Evolutionary conservation across 164 flowering plant genomes (phyloP).

Genomic region (Aristolochia contorta): DNA sequence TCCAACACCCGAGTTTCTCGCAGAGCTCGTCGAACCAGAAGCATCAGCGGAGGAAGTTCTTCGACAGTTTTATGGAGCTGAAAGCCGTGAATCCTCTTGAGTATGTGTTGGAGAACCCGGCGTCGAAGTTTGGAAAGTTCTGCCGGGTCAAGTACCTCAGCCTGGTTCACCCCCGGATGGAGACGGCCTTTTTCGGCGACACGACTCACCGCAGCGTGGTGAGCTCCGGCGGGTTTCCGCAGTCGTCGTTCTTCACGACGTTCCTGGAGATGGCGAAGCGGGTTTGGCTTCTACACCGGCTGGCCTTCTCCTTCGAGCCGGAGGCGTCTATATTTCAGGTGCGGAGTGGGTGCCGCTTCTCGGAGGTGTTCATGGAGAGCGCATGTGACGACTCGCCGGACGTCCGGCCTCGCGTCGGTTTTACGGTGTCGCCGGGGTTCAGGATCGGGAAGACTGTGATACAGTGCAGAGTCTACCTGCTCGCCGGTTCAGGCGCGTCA

Average conservation of each 20-base stretch:
- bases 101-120: constrained; percentile 29
- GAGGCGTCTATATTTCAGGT: constrained; percentile 54
- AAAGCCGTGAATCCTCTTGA: constrained; percentile 29
- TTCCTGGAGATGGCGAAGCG: constrained; percentile 70
- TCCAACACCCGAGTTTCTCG: constrained; percentile 35
- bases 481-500: constrained; percentile 15
- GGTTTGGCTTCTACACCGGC: constrained; percentile 56
- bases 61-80: constrained; percentile 39
- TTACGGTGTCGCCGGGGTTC: constrained; percentile 84
- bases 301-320: constrained; percentile 45
- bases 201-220: constrained; percentile 50
- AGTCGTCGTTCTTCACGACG: constrained; percentile 43
- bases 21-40: constrained; percentile 10
- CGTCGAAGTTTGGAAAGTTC: constrained; percentile 45
- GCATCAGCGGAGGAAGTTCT: constrained; percentile 17
- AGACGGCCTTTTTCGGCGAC: constrained; percentile 60
- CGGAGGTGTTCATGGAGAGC: constrained; percentile 79
- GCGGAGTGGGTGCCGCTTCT: constrained; percentile 38
- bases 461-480: constrained; percentile 58
- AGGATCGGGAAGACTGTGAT: constrained; percentile 51
- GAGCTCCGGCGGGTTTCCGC: constrained; percentile 45
- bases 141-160: constrained; percentile 41
- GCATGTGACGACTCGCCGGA: constrained; percentile 28
- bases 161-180: constrained; percentile 75
- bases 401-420: constrained; percentile 31